Base-by-base conservation (phyloP, 345 rosid species). In the Abelmoschus esculentus region DNA sequence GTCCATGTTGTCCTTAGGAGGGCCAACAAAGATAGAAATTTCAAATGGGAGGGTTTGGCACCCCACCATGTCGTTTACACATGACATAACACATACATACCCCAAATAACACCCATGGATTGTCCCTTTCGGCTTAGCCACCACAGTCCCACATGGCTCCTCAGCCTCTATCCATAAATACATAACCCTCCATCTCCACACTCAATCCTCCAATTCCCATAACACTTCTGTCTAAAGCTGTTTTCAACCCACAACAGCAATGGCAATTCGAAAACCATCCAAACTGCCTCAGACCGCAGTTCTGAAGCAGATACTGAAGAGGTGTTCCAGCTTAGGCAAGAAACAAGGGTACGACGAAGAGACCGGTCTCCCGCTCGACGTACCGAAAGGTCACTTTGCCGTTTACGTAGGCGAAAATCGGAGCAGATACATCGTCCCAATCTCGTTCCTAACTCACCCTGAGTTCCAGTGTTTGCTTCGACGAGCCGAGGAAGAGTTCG, bases 401-500 rank as follows among this genome's bases (percentile, higher is more conserved):
- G 96, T 91, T 54, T 95, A 95, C 47, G 97, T 95, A 32, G 97
- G 99, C 1, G 83, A 87, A 73, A 86, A 86, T 74, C 77, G 97
- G 61, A 84, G 82, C 12, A 83, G 99, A 75, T 82, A 87, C 83
- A 87, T 95, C 71, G 88, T 95, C 36, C 97, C 99, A 0, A 88
- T 95, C 78, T 80, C 99, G 2, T 84, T 89, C 82, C 77, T 95
- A 78, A 77, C 79, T 31, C 87, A 82, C 61, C 99, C 97, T 0
- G 87, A 88, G 66, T 95, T 95, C 70, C 96, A 87, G 47, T 79
- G 76, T 77, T 68, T 95, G 61, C 97, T 95, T 66, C 83, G 81
- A 70, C 87, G 73, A 71, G 96, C 99, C 1, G 99, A 95, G 75
- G 99, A 95, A 65, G 99, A 95, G 84, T 95, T 95, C 12, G 99